Percentiles rank a stretch among this genome's conserved stretches.
Evolutionary conservation across 2,329 filamentous ascomycete species (phyloP).

Genomic region (Allantophomopsis cytisporea): DNA sequence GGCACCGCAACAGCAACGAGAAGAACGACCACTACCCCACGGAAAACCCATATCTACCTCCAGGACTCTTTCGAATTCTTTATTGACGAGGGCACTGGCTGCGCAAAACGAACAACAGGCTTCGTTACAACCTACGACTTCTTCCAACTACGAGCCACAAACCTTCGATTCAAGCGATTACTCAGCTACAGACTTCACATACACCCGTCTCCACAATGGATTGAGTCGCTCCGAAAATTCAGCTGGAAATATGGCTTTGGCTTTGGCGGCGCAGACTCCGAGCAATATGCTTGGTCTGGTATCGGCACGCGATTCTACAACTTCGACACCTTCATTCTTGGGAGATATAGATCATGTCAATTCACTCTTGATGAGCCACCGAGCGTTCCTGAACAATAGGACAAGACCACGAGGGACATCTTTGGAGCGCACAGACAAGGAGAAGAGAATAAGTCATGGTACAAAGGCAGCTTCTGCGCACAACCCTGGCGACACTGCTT

Average conservation of each 20-base stretch:
- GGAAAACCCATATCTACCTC: no score
- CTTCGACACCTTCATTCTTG: conserved; percentile 4
- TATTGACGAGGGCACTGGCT: conserved; percentile 16
- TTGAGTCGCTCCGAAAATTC: conserved; percentile 3
- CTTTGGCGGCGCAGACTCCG: no score
- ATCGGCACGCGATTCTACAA: neutral
- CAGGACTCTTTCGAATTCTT: conserved; percentile 4
- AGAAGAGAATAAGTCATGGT: conserved; percentile 20
- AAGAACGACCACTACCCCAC: no score
- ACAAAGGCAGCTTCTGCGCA: conserved; percentile 14
- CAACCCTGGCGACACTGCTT: conserved; percentile 20
- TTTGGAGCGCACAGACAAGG: conserved; percentile 27
- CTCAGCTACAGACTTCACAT: no score
- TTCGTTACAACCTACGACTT: neutral
- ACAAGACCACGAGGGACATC: conserved; percentile 21
- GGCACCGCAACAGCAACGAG: no score
- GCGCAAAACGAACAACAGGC: conserved; percentile 8
- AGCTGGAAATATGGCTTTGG: conserved; percentile 1
- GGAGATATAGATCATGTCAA: conserved; percentile 20
- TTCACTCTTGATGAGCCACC: conserved; percentile 20
- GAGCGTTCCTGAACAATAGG: conserved; percentile 17
- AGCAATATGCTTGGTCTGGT: neutral
- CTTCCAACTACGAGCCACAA: no score
- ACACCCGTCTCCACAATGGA: conserved; percentile 4
- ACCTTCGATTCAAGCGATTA: neutral